Conservation (phyloP, 1,284 basidiomycete species). For the Blastosporella zonata region DNA sequence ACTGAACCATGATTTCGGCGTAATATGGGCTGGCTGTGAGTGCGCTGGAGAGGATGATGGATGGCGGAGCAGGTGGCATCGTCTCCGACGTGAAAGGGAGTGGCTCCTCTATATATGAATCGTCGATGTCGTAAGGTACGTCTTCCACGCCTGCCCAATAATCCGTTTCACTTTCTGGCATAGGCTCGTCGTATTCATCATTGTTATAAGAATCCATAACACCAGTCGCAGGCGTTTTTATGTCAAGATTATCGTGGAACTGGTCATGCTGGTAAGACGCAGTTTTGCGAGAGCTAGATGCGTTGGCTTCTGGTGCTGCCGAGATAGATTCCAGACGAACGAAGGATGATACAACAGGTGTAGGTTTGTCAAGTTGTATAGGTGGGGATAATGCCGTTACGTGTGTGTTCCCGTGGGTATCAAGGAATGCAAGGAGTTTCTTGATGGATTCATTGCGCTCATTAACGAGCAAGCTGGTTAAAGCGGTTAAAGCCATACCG, state of each 20-base stretch:
- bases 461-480: slow-evolving; percentile 18
- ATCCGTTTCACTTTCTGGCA: slow-evolving; percentile 20
- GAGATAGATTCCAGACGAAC: neutral
- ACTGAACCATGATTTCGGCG: slow-evolving; percentile 57
- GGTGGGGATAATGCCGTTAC: neutral
- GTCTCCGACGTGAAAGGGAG: neutral
- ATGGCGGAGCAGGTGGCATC: slow-evolving; percentile 4
- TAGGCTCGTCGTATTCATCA: slow-evolving; percentile 11
- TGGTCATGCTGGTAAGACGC: neutral
- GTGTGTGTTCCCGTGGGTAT: slow-evolving; percentile 7
- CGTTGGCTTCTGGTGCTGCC: neutral
- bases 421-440: slow-evolving; percentile 21
- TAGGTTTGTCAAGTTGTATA: neutral
- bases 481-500: neutral
- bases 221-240: neutral
- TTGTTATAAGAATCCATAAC: neutral
- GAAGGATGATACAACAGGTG: neutral
- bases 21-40: slow-evolving; percentile 43
- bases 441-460: slow-evolving; percentile 27
- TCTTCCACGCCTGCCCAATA: slow-evolving; percentile 23
- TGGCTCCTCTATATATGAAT: slow-evolving; percentile 10
- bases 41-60: slow-evolving; percentile 11
- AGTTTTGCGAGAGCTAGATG: neutral
- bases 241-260: neutral
- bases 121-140: slow-evolving; percentile 20